These are phyloP conservation scores for Clavispora phyllophila DNA, from an alignment of 805 yeast genomes.

Conservation along the genomic window DNA sequence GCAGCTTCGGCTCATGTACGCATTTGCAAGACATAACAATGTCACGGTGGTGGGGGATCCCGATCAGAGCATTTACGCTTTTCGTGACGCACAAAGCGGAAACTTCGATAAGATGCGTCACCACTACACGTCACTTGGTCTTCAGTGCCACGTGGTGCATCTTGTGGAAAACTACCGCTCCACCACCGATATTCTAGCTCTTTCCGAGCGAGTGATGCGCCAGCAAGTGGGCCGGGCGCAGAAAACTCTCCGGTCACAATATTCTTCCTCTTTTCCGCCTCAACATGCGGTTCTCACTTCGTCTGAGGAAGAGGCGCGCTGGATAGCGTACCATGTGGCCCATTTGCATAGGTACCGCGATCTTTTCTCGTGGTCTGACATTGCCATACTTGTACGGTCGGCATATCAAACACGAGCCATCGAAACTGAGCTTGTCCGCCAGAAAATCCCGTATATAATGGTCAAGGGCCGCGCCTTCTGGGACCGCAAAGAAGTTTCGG, in stretches of 20 bases:
- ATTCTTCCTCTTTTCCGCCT: constrained; percentile 40
- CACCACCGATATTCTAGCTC: constrained; percentile 55
- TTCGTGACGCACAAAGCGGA: constrained; percentile 69
- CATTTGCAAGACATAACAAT: constrained; percentile 39
- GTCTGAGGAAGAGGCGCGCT: constrained; percentile 51
- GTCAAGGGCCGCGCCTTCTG: constrained; percentile 76
- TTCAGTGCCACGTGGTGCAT: constrained; percentile 30
- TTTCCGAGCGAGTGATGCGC: constrained; percentile 62
- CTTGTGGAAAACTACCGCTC: constrained; percentile 79
- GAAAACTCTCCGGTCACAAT: constrained; percentile 45
- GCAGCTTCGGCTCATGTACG: constrained; percentile 65
- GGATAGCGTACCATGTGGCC: constrained; percentile 52
- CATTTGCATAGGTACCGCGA: constrained; percentile 42
- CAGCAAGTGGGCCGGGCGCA: constrained; percentile 48
- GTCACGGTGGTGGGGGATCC: constrained; percentile 95
- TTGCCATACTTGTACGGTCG: constrained; percentile 69
- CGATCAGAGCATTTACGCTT: constrained; percentile 90
- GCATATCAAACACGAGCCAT: constrained; percentile 55
- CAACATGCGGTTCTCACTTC: constrained; percentile 37
- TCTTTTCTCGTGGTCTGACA: constrained; percentile 49
- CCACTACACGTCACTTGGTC: constrained; percentile 19
- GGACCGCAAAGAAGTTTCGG: constrained; percentile 65
- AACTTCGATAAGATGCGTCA: constrained; percentile 58
- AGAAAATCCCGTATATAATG: constrained; percentile 59
- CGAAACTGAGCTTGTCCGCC: constrained; percentile 56